phyloP scores from a whole-genome alignment of 2,329 filamentous ascomycete genomes.

The Aspergillus intermedius region DNA sequence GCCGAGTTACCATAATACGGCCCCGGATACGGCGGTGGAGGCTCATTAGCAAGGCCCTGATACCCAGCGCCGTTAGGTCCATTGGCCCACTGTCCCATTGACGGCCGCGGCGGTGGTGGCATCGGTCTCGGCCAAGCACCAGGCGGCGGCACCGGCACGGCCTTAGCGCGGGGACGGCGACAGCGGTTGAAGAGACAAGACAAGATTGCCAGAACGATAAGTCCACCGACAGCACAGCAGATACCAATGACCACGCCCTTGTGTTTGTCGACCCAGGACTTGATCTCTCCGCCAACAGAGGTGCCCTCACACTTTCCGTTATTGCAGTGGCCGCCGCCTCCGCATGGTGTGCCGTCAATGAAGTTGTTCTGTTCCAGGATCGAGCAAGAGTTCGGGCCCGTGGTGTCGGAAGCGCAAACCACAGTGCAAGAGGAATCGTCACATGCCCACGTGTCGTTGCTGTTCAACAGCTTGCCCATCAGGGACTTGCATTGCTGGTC shows the following conservation, averaged over 20 bases:
- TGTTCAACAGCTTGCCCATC: slow-evolving; percentile 66
- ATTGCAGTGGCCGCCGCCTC: slow-evolving; percentile 68
- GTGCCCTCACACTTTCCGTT: slow-evolving; percentile 73
- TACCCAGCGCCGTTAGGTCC: slow-evolving; percentile 15
- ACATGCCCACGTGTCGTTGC: slow-evolving; percentile 76
- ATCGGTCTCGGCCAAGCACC: slow-evolving; percentile 6
- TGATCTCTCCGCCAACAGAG: slow-evolving; percentile 63
- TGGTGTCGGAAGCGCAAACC: slow-evolving; percentile 65
- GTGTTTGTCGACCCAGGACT: slow-evolving; percentile 69
- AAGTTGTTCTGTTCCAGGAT: slow-evolving; percentile 76
- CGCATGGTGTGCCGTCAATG: slow-evolving; percentile 81
- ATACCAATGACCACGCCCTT: slow-evolving; percentile 78
- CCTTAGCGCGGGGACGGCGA: slow-evolving; percentile 34
- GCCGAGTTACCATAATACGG: background rate
- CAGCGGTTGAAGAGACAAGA: slow-evolving; percentile 60
- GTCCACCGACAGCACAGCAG: slow-evolving; percentile 61
- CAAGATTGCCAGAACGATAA: slow-evolving; percentile 63
- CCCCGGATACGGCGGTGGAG: slow-evolving; percentile 16
- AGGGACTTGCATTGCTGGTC: slow-evolving; percentile 81
- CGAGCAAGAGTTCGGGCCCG: slow-evolving; percentile 61
- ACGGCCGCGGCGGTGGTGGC: slow-evolving; percentile 9
- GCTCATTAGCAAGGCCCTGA: slow-evolving; percentile 15
- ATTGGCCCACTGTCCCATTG: slow-evolving; percentile 19
- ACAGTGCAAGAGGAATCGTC: slow-evolving; percentile 65
- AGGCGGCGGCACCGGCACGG: slow-evolving; percentile 6